These are phyloP conservation scores for Sugiyamaella boreocaroliniensis DNA, from an alignment of 805 yeast species.

Conservation along the genomic window DNA sequence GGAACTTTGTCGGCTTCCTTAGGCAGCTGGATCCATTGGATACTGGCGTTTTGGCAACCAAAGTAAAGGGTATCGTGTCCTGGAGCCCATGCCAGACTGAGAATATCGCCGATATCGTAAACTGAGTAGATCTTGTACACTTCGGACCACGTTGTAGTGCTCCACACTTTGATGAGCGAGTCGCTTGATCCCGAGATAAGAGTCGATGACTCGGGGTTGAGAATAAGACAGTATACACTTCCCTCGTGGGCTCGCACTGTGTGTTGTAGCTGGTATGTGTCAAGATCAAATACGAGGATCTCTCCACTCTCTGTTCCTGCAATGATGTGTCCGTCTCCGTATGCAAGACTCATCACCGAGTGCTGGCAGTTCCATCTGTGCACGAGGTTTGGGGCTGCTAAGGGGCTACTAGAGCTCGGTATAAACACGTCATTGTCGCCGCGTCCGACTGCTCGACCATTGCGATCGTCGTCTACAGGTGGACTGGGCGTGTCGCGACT, in stretches of 20 bases:
- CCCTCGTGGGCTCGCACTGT: constrained; percentile 59
- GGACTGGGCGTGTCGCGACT: constrained; percentile 18
- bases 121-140: constrained; percentile 74
- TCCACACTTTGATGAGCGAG: constrained; percentile 83
- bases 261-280: constrained; percentile 50
- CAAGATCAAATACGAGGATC: constrained; percentile 62
- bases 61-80: constrained; percentile 55
- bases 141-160: constrained; percentile 28
- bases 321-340: constrained; percentile 38
- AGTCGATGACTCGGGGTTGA: constrained; percentile 41
- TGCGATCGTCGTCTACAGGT: constrained; percentile 1
- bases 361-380: constrained; percentile 74
- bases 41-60: constrained; percentile 90
- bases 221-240: constrained; percentile 60
- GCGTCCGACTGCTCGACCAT: background rate
- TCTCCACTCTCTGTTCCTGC: constrained; percentile 90
- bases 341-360: constrained; percentile 58
- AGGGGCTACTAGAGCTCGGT: background rate
- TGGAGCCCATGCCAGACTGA: constrained; percentile 68
- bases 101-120: constrained; percentile 89
- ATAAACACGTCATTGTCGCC: background rate
- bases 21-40: constrained; percentile 56
- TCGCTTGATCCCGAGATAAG: constrained; percentile 87
- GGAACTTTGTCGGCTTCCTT: constrained; percentile 10
- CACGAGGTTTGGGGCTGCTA: constrained; percentile 27